A percentile compares a stretch with the other conserved stretches of the same genome.
Conservation (phyloP, 768 basidiomycete genomes). For the Rhodosporidiobolus sp. region DNA sequence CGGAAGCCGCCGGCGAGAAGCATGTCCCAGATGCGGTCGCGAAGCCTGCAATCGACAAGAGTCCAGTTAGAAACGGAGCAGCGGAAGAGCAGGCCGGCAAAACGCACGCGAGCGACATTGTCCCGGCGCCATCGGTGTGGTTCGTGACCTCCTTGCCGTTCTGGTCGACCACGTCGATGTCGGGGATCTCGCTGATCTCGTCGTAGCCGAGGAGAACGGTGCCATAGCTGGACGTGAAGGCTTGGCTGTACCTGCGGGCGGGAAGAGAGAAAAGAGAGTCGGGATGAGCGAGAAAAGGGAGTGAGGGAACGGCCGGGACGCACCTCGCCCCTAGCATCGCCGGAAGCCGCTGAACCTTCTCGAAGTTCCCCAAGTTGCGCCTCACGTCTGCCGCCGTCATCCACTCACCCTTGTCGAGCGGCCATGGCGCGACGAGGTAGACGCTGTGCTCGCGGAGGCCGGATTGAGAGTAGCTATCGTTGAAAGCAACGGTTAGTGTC, state of each 20-base stretch:
- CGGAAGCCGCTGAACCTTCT: constrained; percentile 4
- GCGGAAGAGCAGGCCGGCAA: too few species aligned
- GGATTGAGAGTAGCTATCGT: constrained; percentile 27
- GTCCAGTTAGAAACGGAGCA: background rate
- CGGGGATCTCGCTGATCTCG: constrained; percentile 6
- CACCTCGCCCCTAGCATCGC: constrained; percentile 26
- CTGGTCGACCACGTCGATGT: background rate
- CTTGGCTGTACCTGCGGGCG: constrained; percentile 9
- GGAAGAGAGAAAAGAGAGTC: too few species aligned
- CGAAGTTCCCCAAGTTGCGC: constrained; percentile 9
- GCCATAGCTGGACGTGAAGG: constrained; percentile 5
- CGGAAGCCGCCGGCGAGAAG: constrained; percentile 5
- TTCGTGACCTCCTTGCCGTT: background rate
- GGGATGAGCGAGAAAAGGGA: background rate
- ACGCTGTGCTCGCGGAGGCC: constrained; percentile 8
- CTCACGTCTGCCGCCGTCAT: constrained; percentile 14
- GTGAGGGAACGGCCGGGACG: background rate
- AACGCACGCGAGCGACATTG: constrained; percentile 12
- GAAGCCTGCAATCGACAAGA: background rate
- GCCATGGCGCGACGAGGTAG: constrained; percentile 18
- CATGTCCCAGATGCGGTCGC: constrained; percentile 14
- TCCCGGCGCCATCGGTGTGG: constrained; percentile 20
- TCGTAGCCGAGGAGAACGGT: background rate
- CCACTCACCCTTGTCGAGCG: background rate
- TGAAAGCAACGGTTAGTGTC: background rate